phyloP scores from a whole-genome alignment of 345 rosid species.

The Crucihimalaya himalaica region DNA sequence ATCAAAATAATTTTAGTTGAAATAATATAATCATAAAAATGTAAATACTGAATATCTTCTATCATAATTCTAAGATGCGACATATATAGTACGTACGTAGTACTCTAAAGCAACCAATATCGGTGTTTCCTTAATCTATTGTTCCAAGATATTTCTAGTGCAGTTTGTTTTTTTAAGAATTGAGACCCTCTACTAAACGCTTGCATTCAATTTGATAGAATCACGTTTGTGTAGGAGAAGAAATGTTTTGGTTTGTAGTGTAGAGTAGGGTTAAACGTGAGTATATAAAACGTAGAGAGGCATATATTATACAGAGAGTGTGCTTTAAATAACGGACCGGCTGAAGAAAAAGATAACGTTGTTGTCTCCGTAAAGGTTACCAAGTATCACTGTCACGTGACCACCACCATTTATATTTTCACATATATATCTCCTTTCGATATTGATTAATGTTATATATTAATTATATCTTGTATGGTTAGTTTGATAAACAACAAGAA shows the following conservation, averaged over 20 bases:
- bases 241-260: constrained; percentile 23
- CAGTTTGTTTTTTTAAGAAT: background rate
- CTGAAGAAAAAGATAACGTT: constrained; percentile 31
- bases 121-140: background rate
- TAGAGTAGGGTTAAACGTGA: constrained; percentile 33
- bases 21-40: too few relatives aligned
- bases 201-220: background rate
- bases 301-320: constrained; percentile 34
- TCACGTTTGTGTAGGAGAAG: constrained; percentile 5
- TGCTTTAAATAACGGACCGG: constrained; percentile 34
- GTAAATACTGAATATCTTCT: background rate
- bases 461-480: too few relatives aligned
- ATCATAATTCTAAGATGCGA: background rate
- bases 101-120: background rate
- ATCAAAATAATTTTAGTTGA: too few relatives aligned
- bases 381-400: constrained; percentile 31
- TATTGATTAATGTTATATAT: too few relatives aligned
- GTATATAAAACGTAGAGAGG: constrained; percentile 36
- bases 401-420: constrained; percentile 30
- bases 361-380: constrained; percentile 43
- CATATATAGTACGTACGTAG: background rate
- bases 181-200: background rate
- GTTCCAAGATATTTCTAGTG: background rate
- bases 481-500: too few relatives aligned
- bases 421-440: background rate